Evolutionary conservation across 2,329 filamentous ascomycete species (phyloP).

Genomic region (Talaromyces sp.): DNA sequence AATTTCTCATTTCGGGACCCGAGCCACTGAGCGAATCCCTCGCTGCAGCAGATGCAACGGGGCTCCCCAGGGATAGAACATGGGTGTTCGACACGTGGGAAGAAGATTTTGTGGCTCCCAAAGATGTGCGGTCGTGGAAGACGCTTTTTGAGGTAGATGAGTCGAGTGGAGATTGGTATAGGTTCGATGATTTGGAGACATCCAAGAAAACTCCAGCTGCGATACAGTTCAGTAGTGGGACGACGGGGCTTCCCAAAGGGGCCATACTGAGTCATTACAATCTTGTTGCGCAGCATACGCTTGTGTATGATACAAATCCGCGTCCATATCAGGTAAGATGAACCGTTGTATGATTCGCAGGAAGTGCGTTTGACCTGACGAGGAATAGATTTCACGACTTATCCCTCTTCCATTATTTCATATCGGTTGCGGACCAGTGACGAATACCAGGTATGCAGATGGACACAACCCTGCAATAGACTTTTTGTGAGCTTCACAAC

Average conservation of each 20-base stretch:
- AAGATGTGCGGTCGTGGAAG: neutral
- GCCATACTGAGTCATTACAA: neutral
- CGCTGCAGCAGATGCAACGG: constrained; percentile 30
- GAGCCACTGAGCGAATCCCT: constrained; percentile 41
- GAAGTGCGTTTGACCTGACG: neutral
- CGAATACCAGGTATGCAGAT: neutral
- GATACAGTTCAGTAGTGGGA: neutral
- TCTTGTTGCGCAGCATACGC: neutral
- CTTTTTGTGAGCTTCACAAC: no score
- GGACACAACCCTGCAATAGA: neutral
- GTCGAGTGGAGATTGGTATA: neutral
- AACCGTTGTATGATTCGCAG: neutral
- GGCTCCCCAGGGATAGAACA: neutral
- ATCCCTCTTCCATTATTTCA: neutral
- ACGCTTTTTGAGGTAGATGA: neutral
- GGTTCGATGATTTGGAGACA: neutral
- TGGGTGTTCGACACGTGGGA: neutral
- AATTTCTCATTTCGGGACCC: constrained; percentile 47
- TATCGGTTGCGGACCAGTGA: neutral
- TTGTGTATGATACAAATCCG: neutral
- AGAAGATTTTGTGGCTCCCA: neutral
- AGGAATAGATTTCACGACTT: neutral
- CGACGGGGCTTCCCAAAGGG: neutral
- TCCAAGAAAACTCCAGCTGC: neutral
- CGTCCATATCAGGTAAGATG: neutral